Evolutionary conservation across 225 moss, liverwort and hornwort genomes (phyloP).

Genomic region (Physcomitrium patens): DNA sequence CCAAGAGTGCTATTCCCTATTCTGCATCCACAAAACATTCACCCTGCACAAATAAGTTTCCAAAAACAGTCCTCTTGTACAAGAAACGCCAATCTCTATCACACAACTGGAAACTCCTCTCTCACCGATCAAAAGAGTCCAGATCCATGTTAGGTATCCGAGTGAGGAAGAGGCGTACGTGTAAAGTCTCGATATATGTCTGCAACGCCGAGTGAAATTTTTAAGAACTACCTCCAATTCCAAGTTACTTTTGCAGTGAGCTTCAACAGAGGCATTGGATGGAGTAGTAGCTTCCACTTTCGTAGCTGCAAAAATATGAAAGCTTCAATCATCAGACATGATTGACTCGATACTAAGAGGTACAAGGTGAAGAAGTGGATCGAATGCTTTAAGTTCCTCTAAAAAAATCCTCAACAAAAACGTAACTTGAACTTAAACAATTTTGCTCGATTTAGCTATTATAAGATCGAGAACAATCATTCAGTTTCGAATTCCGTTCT

Average conservation of each 20-base stretch:
- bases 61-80: not conserved
- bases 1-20: constrained; percentile 80
- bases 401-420: not conserved
- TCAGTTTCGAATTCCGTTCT: too few species aligned
- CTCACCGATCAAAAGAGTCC: not conserved
- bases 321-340: not conserved
- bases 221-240: constrained; percentile 55
- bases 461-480: too few species aligned
- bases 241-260: constrained; percentile 42
- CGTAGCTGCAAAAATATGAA: constrained; percentile 30
- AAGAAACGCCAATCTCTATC: constrained; percentile 1
- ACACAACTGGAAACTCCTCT: constrained; percentile 6
- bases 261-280: constrained; percentile 16
- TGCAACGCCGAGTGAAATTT: constrained; percentile 61
- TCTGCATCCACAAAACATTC: constrained; percentile 50
- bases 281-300: constrained; percentile 23
- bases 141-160: not conserved
- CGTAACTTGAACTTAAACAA: not conserved
- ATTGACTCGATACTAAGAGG: not conserved
- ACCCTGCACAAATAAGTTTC: constrained; percentile 19
- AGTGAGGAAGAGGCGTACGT: constrained; percentile 26
- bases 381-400: constrained; percentile 5
- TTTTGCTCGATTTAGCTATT: too few species aligned
- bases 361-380: not conserved
- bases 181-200: constrained; percentile 75